phyloP scores from a whole-genome alignment of 2,329 filamentous ascomycete genomes.

The Claviceps purpurea region DNA sequence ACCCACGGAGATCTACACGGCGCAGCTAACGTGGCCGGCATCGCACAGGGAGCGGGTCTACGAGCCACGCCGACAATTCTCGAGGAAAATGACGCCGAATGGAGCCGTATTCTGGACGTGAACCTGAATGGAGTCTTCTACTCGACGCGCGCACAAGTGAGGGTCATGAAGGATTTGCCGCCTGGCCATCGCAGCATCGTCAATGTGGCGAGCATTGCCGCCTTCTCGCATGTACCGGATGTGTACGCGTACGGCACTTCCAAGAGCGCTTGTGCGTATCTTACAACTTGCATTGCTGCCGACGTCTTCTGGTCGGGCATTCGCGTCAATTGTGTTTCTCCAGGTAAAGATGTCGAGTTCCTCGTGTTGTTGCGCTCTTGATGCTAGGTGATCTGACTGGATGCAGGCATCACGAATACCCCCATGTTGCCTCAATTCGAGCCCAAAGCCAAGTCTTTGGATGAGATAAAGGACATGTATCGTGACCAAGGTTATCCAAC shows the following conservation, averaged over 20 bases:
- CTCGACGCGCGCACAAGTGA: neutral
- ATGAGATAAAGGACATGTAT: neutral
- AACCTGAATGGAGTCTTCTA: constrained; percentile 1
- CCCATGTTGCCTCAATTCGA: neutral
- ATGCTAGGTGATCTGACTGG: neutral
- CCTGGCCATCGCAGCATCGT: neutral
- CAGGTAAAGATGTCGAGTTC: neutral
- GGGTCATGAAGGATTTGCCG: constrained; percentile 1
- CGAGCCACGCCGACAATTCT: neutral
- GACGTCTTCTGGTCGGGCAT: constrained; percentile 1
- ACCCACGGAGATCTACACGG: neutral
- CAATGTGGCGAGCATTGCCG: constrained; percentile 1
- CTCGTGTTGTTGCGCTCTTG: neutral
- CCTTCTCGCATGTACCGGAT: constrained; percentile 3
- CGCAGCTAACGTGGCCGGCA: constrained; percentile 1
- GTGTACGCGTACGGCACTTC: constrained; percentile 2
- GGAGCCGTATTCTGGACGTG: neutral
- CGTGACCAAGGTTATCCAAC: neutral
- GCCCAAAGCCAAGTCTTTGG: neutral
- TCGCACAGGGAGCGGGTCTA: neutral
- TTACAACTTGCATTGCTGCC: constrained; percentile 1
- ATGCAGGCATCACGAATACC: neutral
- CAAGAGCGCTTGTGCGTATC: constrained; percentile 1
- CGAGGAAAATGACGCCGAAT: neutral
- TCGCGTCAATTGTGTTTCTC: constrained; percentile 1